These are phyloP conservation scores for Exophiala lecanii-corni DNA, from an alignment of 2,329 filamentous ascomycete species.

Conservation along the genomic window DNA sequence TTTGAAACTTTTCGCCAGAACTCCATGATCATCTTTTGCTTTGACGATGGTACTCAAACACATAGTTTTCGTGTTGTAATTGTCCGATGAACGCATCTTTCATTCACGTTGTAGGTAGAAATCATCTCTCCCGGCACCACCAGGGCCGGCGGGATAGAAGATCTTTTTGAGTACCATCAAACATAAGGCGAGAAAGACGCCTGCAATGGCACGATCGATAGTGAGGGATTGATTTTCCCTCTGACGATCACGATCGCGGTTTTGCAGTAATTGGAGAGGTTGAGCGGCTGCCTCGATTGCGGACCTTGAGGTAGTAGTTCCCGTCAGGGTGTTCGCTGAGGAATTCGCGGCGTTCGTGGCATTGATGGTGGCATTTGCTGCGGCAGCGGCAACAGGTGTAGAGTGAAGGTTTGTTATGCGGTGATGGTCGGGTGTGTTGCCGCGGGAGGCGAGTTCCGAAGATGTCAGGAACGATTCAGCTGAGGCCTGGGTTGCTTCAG, in stretches of 20 bases:
- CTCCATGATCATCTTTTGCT: no score
- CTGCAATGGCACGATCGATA: constrained; percentile 77
- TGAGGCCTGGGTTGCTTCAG: constrained; percentile 18
- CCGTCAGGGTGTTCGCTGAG: not conserved
- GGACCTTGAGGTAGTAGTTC: no score
- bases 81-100: no score
- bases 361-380: constrained; percentile 15
- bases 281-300: constrained; percentile 2
- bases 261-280: constrained; percentile 3
- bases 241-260: constrained; percentile 5
- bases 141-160: constrained; percentile 24
- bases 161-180: constrained; percentile 61
- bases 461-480: constrained; percentile 19
- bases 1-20: no score
- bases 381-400: constrained; percentile 13
- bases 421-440: constrained; percentile 26
- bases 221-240: constrained; percentile 45
- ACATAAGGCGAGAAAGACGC: constrained; percentile 63
- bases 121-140: constrained; percentile 12
- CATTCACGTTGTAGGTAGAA: constrained; percentile 21
- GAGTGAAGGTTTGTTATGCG: constrained; percentile 39
- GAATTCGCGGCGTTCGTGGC: constrained; percentile 2
- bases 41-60: no score
- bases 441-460: constrained; percentile 11
- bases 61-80: no score